These are phyloP conservation scores for Colletotrichum truncatum DNA, from an alignment of 2,329 filamentous ascomycete species.

Conservation along the genomic window DNA sequence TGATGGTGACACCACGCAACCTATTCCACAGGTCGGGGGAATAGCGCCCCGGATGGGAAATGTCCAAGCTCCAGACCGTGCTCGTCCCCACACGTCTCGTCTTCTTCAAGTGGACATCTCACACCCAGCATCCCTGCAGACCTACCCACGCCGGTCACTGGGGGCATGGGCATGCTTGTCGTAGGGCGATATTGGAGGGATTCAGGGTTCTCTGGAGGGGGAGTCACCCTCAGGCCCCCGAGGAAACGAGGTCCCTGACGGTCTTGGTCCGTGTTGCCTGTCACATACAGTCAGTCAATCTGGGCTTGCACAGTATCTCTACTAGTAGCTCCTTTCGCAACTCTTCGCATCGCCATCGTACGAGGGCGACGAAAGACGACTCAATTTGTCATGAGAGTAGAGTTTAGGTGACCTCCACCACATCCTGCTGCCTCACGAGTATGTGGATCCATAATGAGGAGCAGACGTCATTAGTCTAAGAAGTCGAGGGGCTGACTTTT, in stretches of 20 bases:
- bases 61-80: conserved; percentile 27
- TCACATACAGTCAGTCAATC: neutral
- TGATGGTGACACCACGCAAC: conserved; percentile 20
- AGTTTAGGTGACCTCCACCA: neutral
- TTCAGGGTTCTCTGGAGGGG: neutral
- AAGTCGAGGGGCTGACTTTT: neutral
- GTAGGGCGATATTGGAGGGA: conserved; percentile 12
- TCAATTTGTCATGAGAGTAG: conserved; percentile 2
- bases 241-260: neutral
- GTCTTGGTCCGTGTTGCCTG: neutral
- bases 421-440: neutral
- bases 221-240: neutral
- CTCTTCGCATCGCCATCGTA: neutral
- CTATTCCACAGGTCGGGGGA: conserved; percentile 5
- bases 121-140: conserved; percentile 14
- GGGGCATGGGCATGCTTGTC: conserved; percentile 21
- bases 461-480: neutral
- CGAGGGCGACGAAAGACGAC: neutral
- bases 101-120: conserved; percentile 19
- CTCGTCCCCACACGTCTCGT: conserved; percentile 26
- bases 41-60: conserved; percentile 6
- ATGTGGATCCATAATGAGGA: conserved; percentile 5
- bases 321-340: neutral
- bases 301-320: neutral
- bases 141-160: conserved; percentile 11